Base-by-base conservation (phyloP, 441 rosid genomes). In the Erodium chrysanthum region DNA sequence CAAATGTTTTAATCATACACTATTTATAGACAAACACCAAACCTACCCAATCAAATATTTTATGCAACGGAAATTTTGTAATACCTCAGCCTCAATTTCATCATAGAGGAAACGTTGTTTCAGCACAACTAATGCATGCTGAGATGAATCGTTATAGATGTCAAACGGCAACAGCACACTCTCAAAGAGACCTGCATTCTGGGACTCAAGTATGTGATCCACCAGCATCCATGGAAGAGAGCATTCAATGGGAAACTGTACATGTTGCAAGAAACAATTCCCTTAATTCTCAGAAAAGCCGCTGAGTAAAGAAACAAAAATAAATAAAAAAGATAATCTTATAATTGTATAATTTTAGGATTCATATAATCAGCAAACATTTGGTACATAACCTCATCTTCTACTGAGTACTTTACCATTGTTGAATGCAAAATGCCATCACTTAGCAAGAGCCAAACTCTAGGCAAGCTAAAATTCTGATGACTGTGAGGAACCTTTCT, bases 191-290 rank as follows among this genome's bases (percentile, higher is more conserved):
- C 97, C 96, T 37, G 92, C 77, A 81, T 83, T 87, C 64, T 81
- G 95, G 71, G 86, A 81, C 74, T 90, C 99, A 17, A 95, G 92
- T 75, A 88, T 83, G 71, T 95, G 86, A 75, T 90, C 98, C 77
- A 90, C 86, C 80, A 95, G 80, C 98, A 95, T 95, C 99, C 99
- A 95, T 65, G 99, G 99, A 76, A 95, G 95, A 77, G 99, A 95
- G 82, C 99, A 92, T 79, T 95, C 98, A 77, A 92, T 84, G 1
- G 99, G 98, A 79, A 92, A 95, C 99, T 95, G 85, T 67, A 77
- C 68, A 33, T 31, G 61, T 23, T 23, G 73, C 44, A 71, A 52
- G 40, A 67, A 65, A 65, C 50, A 66, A 64, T 66, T 65, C 56
- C 50, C 37, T 60, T 69, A 48, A 42, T 40, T 40, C 44, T 37